These are phyloP conservation scores for Taphrina flavorubra DNA, from an alignment of 1,139 yeast species.

Conservation along the genomic window DNA sequence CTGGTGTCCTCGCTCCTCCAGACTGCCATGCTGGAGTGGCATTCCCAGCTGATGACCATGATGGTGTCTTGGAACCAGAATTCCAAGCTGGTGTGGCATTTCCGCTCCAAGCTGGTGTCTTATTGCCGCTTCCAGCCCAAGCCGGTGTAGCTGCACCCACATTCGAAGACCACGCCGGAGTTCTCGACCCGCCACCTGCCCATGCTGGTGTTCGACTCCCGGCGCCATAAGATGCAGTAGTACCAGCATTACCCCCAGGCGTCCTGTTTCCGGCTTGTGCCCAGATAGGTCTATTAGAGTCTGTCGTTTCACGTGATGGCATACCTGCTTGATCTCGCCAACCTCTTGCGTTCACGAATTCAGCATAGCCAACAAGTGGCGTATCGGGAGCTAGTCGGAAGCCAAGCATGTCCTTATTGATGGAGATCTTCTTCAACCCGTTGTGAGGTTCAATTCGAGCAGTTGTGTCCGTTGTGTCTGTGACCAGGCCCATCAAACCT, in stretches of 20 bases:
- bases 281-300: conserved; percentile 49
- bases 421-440: conserved; percentile 84
- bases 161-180: conserved; percentile 59
- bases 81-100: conserved; percentile 51
- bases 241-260: conserved; percentile 53
- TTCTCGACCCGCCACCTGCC: conserved; percentile 60
- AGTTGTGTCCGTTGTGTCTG: conserved; percentile 86
- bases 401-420: conserved; percentile 75
- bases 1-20: conserved; percentile 42
- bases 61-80: conserved; percentile 50
- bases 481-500: conserved; percentile 91
- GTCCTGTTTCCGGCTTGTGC: conserved; percentile 47
- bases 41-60: conserved; percentile 51
- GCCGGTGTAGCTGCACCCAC: conserved; percentile 50
- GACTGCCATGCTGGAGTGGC: conserved; percentile 52
- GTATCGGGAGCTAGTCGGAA: conserved; percentile 60
- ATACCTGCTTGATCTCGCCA: conserved; percentile 44
- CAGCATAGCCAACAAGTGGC: conserved; percentile 73
- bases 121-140: conserved; percentile 47
- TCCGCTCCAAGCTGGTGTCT: conserved; percentile 52
- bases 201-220: conserved; percentile 66
- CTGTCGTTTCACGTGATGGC: conserved; percentile 49
- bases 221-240: conserved; percentile 55
- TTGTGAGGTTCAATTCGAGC: conserved; percentile 95
- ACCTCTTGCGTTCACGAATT: conserved; percentile 66